Conservation (phyloP, 1,284 basidiomycete genomes). For the Erythrobasidium hasegawianum region DNA sequence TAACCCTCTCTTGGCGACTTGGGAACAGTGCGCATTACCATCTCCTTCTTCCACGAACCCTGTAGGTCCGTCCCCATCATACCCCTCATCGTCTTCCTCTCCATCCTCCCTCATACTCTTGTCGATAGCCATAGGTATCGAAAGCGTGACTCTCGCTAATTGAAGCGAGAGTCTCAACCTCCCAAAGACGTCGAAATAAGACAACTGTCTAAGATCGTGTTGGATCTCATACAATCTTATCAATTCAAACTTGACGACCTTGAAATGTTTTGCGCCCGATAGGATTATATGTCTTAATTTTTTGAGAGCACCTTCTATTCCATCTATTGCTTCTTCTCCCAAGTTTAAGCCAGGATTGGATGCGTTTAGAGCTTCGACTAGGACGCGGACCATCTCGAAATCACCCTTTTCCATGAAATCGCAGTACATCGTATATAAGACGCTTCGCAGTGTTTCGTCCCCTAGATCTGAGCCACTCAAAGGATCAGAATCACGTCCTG, state of each 20-base stretch:
- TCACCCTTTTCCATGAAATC: slow-evolving; percentile 75
- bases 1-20: slow-evolving; percentile 37
- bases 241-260: slow-evolving; percentile 68
- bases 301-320: slow-evolving; percentile 49
- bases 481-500: slow-evolving; percentile 4
- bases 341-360: slow-evolving; percentile 47
- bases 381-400: slow-evolving; percentile 67
- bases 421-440: slow-evolving; percentile 67
- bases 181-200: slow-evolving; percentile 73
- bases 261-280: slow-evolving; percentile 69
- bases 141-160: slow-evolving; percentile 72
- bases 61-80: background rate
- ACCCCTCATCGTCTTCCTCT: slow-evolving; percentile 28
- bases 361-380: slow-evolving; percentile 62
- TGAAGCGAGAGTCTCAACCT: slow-evolving; percentile 70
- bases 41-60: slow-evolving; percentile 10
- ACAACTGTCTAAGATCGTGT: slow-evolving; percentile 66
- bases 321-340: slow-evolving; percentile 49
- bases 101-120: slow-evolving; percentile 56
- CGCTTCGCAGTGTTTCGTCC: slow-evolving; percentile 71
- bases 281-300: slow-evolving; percentile 47
- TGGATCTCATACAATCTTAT: slow-evolving; percentile 72
- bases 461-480: slow-evolving; percentile 52
- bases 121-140: slow-evolving; percentile 71
- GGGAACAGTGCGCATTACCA: slow-evolving; percentile 31